Evolutionary conservation across 176 grass and related monocot species (phyloP).

Genomic region (Aegilops bicornis): DNA sequence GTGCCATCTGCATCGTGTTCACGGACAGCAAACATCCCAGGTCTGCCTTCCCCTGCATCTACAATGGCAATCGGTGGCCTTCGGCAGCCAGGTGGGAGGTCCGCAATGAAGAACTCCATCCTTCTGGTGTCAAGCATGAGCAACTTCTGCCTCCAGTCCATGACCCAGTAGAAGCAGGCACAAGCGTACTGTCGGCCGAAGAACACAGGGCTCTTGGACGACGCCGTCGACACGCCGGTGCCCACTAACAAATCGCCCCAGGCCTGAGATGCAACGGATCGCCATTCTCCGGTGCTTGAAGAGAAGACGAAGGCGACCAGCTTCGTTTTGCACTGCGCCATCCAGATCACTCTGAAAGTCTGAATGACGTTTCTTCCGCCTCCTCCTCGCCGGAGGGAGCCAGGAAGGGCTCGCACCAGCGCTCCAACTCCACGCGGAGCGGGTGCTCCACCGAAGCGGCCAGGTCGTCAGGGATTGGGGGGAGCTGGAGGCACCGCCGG

Average conservation of each 20-base stretch:
- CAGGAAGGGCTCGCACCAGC: constrained; percentile 46
- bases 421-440: constrained; percentile 16
- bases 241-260: constrained; percentile 6
- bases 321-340: constrained; percentile 40
- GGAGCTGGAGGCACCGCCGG: constrained; percentile 24
- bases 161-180: constrained; percentile 35
- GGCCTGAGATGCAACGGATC: background rate
- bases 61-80: constrained; percentile 28
- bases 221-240: background rate
- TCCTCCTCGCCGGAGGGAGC: background rate
- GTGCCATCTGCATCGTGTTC: constrained; percentile 11
- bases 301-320: constrained; percentile 30
- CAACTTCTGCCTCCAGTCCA: constrained; percentile 16
- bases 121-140: constrained; percentile 28
- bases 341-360: constrained; percentile 35
- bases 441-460: constrained; percentile 38
- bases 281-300: constrained; percentile 16
- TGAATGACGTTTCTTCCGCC: constrained; percentile 24
- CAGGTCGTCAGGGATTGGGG: constrained; percentile 23
- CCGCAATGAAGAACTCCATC: constrained; percentile 43
- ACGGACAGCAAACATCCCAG: constrained; percentile 29
- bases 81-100: constrained; percentile 23
- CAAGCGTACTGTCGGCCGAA: constrained; percentile 3
- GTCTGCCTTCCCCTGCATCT: constrained; percentile 36
- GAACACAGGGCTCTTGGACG: constrained; percentile 11